phyloP scores from a whole-genome alignment of 139 green algal species.

The Parachlorella kessleri region DNA sequence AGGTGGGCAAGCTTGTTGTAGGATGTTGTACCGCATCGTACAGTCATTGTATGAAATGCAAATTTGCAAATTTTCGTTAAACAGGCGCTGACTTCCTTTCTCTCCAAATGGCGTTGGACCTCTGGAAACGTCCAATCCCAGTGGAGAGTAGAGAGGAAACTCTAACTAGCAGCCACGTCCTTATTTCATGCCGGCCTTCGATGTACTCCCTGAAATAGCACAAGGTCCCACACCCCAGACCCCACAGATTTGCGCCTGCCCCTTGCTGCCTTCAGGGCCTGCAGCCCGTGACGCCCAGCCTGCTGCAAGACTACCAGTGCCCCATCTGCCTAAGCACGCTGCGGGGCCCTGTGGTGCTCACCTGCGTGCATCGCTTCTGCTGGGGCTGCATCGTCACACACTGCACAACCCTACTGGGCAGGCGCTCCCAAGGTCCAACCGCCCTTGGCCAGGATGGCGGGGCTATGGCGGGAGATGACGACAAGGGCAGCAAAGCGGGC shows the following conservation, averaged over 20 bases:
- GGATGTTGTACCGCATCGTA: too few species aligned
- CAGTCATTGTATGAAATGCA: too few species aligned
- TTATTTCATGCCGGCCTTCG: too few species aligned
- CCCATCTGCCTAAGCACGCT: slow-evolving; percentile 84
- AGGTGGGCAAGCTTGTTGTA: neutral
- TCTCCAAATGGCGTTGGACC: too few species aligned
- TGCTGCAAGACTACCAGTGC: slow-evolving; percentile 70
- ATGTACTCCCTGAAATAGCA: too few species aligned
- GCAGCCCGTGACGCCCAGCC: slow-evolving; percentile 16
- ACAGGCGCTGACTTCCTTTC: too few species aligned
- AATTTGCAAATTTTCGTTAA: too few species aligned
- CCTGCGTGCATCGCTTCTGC: slow-evolving; percentile 89
- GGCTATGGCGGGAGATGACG: neutral
- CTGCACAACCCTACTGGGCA: neutral
- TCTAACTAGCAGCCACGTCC: too few species aligned
- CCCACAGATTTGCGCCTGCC: too few species aligned
- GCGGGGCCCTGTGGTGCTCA: slow-evolving; percentile 80
- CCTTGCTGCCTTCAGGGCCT: neutral
- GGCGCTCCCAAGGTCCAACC: neutral
- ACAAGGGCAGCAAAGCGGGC: neutral
- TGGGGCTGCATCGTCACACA: slow-evolving; percentile 79
- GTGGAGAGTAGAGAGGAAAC: too few species aligned
- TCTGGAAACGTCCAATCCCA: too few species aligned
- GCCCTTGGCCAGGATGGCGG: neutral
- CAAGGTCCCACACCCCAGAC: too few species aligned